A percentile compares a stretch with the other conserved stretches of the same genome.
Conservation (phyloP, 2,329 filamentous ascomycete genomes). For the Aphanocladium album region DNA sequence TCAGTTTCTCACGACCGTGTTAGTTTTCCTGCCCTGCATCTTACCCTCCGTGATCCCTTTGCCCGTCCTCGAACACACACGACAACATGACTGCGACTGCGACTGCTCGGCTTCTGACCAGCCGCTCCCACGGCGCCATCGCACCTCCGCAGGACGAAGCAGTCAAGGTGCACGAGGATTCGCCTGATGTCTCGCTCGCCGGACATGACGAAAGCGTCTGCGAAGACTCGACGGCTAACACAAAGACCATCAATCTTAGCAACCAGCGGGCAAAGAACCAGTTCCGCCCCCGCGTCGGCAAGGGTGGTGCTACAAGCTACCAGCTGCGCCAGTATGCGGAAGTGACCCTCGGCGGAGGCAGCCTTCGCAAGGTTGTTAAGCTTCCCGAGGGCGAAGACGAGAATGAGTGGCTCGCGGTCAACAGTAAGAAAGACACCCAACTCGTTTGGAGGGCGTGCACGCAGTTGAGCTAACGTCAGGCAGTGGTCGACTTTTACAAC, state of each 20-base stretch:
- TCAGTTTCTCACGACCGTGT: conserved; percentile 40
- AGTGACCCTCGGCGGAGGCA: conserved; percentile 90
- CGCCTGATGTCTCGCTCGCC: conserved; percentile 12
- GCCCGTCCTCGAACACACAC: conserved; percentile 12
- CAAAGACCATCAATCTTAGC: conserved; percentile 39
- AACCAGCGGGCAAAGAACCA: conserved; percentile 85
- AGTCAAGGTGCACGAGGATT: conserved; percentile 27
- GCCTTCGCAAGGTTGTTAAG: conserved; percentile 92
- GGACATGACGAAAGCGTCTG: conserved; percentile 1
- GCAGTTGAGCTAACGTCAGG: background rate
- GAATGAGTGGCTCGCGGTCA: conserved; percentile 97
- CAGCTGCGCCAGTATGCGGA: conserved; percentile 97
- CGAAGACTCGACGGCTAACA: conserved; percentile 25
- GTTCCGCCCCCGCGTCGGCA: conserved; percentile 84
- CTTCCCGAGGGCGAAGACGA: conserved; percentile 94
- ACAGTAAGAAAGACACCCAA: conserved; percentile 55
- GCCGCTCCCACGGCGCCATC: conserved; percentile 29
- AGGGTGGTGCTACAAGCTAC: conserved; percentile 81
- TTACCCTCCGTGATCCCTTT: background rate
- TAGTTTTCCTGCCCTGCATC: conserved; percentile 22
- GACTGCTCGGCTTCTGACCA: conserved; percentile 27
- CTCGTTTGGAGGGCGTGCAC: background rate
- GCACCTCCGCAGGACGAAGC: conserved; percentile 26
- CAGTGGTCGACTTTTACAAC: conserved; percentile 99
- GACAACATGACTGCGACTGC: conserved; percentile 16